Evolutionary conservation across 345 rosid genomes (phyloP).

Genomic region (Eucalyptus pauciflora): DNA sequence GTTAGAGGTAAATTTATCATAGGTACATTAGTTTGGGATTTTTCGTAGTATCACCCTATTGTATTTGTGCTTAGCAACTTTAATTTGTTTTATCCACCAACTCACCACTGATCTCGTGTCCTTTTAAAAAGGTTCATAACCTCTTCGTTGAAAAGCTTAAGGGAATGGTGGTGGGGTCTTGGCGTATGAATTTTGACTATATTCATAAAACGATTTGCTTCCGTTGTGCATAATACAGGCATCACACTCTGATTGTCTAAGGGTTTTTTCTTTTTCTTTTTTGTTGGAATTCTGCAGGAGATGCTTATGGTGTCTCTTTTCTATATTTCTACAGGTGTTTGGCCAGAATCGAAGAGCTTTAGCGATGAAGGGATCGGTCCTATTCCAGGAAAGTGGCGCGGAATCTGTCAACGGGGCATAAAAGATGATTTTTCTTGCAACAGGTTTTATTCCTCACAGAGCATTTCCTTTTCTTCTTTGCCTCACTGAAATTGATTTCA

Average conservation of each 20-base stretch:
- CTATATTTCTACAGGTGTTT: neutral
- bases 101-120: neutral
- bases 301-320: neutral
- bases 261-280: neutral
- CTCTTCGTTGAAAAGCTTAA: neutral
- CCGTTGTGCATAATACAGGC: neutral
- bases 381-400: conserved; percentile 5
- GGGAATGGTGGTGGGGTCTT: neutral
- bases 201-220: neutral
- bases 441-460: neutral
- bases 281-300: neutral
- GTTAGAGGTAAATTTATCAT: too few species aligned
- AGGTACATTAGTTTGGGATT: too few species aligned
- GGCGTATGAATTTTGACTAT: neutral
- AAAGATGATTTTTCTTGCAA: neutral
- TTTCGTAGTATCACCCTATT: neutral
- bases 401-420: neutral
- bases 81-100: neutral
- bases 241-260: neutral
- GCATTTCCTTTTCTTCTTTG: neutral
- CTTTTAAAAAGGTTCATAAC: neutral
- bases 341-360: conserved; percentile 23
- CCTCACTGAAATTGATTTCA: neutral
- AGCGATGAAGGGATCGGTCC: conserved; percentile 2
- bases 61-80: neutral